Evolutionary conservation across 805 yeast species (phyloP), one percentile per base, ranked within the genome.

Genomic region (Saccharomycopsis synnaedendra): DNA sequence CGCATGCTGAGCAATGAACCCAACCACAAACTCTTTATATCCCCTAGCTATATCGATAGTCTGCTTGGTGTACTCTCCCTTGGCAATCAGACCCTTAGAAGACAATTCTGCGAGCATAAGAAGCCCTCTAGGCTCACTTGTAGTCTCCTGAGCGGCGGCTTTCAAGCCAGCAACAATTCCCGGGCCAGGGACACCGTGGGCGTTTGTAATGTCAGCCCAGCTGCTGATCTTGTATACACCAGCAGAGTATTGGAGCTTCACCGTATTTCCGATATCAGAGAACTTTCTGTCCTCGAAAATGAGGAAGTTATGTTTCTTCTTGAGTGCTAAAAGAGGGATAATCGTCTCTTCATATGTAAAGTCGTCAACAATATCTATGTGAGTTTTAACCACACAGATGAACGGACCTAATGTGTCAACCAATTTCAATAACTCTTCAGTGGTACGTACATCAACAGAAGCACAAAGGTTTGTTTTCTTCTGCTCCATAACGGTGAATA

Each of bases 241-340:
- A 37, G 94, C 86, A 33, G 84, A 70, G 64, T 90, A 93, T 65
- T 93, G 98, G 41, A 86, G 76, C 67, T 90, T 89, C 47, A 93
- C 98, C 1, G 98, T 93, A 60, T 89, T 87, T 11, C 99, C 99
- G 57, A 93, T 93, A 64, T 93, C 99, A 29, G 99, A 98, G 65
- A 93, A 93, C 67, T 93, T 93, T 55, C 99, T 76, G 67, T 93
- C 99, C 67, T 93, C 99, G 61, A 93, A 93, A 55, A 93, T 82
- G 72, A 93, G 67, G 60, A 93, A 93, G 55, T 83, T 78, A 68
- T 89, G 90, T 60, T 88, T 87, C 57, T 76, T 68, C 27, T 96
- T 77, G 33, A 93, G 69, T 46, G 61, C 77, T 50, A 82, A 65
- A 53, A 93, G 68, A 1, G 97, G 97, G 5, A 65, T 64, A 32